Evolutionary conservation across 176 grass and related monocot genomes (phyloP).

Genomic region (Oropetium thomaeum): DNA sequence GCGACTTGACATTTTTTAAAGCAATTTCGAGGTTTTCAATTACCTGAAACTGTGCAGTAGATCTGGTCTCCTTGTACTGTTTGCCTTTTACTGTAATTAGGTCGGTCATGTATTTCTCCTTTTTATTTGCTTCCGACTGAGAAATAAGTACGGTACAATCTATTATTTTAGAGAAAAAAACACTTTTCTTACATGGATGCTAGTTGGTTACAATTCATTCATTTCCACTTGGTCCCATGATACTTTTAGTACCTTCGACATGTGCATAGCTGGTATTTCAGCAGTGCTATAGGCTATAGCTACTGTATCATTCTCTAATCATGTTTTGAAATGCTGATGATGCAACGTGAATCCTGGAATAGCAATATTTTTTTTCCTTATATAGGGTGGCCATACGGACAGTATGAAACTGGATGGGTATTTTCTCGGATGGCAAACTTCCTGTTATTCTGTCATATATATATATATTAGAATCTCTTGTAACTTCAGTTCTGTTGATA

Average conservation of each 20-base stretch:
- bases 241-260: not conserved
- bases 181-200: not conserved
- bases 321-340: not conserved
- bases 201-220: constrained; percentile 1
- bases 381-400: not conserved
- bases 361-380: not conserved
- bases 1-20: constrained; percentile 8
- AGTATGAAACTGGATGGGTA: not conserved
- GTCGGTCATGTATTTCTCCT: not conserved
- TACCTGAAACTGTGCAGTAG: constrained; percentile 42
- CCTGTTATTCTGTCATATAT: not conserved
- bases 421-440: not conserved
- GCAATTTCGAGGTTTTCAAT: constrained; percentile 26
- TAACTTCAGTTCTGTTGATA: not conserved
- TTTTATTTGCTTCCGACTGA: not conserved
- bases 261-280: not conserved
- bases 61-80: constrained; percentile 41
- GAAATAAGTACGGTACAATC: not conserved
- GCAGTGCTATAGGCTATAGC: not conserved
- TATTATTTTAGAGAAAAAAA: not conserved
- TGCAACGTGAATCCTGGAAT: not conserved
- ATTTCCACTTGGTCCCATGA: constrained; percentile 12
- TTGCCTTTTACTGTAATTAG: constrained; percentile 21
- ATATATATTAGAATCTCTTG: not conserved
- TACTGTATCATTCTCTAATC: not conserved